Conservation (phyloP, 2,329 filamentous ascomycete species). For the Xylaria hypoxylon region DNA sequence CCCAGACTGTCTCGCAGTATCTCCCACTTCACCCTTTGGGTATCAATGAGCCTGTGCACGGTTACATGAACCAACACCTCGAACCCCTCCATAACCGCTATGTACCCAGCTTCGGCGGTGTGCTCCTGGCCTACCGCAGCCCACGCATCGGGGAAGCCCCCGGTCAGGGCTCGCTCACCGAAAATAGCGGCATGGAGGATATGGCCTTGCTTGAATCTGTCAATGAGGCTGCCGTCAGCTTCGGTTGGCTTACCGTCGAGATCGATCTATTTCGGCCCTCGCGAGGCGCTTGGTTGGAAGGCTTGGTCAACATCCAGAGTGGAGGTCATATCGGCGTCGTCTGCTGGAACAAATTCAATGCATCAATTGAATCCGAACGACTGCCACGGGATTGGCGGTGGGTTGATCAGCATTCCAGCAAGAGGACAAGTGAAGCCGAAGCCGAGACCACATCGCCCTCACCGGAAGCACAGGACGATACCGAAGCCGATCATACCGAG, state of each 20-base stretch:
- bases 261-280: slow-evolving; percentile 85
- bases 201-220: slow-evolving; percentile 64
- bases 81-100: slow-evolving; percentile 81
- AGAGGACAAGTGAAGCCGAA: slow-evolving; percentile 48
- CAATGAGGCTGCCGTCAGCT: slow-evolving; percentile 88
- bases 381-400: slow-evolving; percentile 85
- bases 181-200: slow-evolving; percentile 59
- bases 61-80: slow-evolving; percentile 78
- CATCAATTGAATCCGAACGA: slow-evolving; percentile 81
- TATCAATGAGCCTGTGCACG: slow-evolving; percentile 76
- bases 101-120: slow-evolving; percentile 76
- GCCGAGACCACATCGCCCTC: slow-evolving; percentile 51
- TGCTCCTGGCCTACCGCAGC: slow-evolving; percentile 80
- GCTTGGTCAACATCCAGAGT: slow-evolving; percentile 85
- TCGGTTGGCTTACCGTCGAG: slow-evolving; percentile 88
- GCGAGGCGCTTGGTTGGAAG: slow-evolving; percentile 79
- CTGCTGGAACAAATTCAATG: slow-evolving; percentile 92
- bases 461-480: slow-evolving; percentile 52
- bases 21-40: slow-evolving; percentile 78
- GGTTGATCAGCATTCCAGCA: slow-evolving; percentile 66
- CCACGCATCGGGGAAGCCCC: slow-evolving; percentile 72
- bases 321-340: slow-evolving; percentile 90
- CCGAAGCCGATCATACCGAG: slow-evolving; percentile 58
- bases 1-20: slow-evolving; percentile 84
- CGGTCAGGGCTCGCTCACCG: slow-evolving; percentile 60